These are phyloP conservation scores for Euphorbia corollata DNA, from an alignment of 441 rosid species.

Conservation along the genomic window DNA sequence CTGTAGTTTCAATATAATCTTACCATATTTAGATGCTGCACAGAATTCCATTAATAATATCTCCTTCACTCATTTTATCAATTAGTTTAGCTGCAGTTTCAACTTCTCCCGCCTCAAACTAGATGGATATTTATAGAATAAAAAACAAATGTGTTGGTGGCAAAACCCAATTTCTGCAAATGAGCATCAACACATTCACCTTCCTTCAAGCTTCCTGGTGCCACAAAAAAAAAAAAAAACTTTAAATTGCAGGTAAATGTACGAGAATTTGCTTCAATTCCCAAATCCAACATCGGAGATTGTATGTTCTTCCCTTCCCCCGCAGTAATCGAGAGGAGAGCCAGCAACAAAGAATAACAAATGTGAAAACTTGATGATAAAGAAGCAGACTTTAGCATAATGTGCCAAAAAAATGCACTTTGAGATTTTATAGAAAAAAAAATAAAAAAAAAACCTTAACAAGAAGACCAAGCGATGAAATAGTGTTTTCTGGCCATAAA, in stretches of 20 bases:
- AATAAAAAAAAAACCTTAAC: no score
- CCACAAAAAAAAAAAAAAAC: slow-evolving; percentile 44
- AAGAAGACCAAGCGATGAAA: no score
- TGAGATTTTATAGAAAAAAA: slow-evolving; percentile 18
- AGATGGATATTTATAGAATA: slow-evolving; percentile 43
- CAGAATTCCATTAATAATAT: no score
- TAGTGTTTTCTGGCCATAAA: no score
- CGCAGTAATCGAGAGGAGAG: slow-evolving; percentile 16
- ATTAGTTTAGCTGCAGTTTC: slow-evolving; percentile 49
- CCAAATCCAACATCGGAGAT: slow-evolving; percentile 19
- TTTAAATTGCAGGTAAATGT: slow-evolving; percentile 49
- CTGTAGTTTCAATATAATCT: no score
- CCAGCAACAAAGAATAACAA: slow-evolving; percentile 15
- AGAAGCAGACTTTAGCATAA: slow-evolving; percentile 21
- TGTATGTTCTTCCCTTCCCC: slow-evolving; percentile 17
- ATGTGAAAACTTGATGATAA: slow-evolving; percentile 17
- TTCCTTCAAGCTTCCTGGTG: slow-evolving; percentile 31
- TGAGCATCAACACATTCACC: slow-evolving; percentile 58
- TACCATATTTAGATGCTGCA: no score
- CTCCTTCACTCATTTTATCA: slow-evolving; percentile 53
- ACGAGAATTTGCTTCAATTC: slow-evolving; percentile 39
- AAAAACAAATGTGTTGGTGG: slow-evolving; percentile 29
- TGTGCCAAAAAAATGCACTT: slow-evolving; percentile 20
- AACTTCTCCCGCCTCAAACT: slow-evolving; percentile 33
- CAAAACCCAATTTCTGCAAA: slow-evolving; percentile 45